These are phyloP conservation scores for Cydonia oblonga DNA, from an alignment of 331 rosid genomes.

Conservation along the genomic window DNA sequence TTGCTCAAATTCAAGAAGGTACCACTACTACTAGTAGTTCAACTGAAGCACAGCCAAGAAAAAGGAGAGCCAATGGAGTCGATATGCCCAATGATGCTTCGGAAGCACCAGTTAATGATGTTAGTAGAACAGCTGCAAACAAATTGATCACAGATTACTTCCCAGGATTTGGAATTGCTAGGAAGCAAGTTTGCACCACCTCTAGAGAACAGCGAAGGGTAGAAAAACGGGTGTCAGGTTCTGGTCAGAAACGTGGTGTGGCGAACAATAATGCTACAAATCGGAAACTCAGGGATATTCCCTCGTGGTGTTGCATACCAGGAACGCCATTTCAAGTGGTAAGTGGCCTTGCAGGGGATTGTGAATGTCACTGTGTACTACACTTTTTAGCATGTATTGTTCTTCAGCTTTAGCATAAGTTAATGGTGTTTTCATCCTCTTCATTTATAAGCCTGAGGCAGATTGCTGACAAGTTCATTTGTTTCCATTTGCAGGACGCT, in stretches of 20 bases:
- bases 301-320: constrained; percentile 70
- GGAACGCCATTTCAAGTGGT: constrained; percentile 96
- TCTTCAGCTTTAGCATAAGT: constrained; percentile 1
- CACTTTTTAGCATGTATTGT: not conserved
- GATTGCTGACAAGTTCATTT: constrained; percentile 15
- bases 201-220: constrained; percentile 21
- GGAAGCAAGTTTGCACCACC: constrained; percentile 34
- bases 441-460: not conserved
- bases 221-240: constrained; percentile 19
- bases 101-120: constrained; percentile 28
- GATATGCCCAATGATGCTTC: constrained; percentile 26
- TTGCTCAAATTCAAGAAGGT: constrained; percentile 53
- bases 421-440: not conserved
- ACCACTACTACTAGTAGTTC: constrained; percentile 9
- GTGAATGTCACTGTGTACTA: no score
- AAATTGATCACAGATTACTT: constrained; percentile 84
- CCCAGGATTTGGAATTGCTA: constrained; percentile 39
- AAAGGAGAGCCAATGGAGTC: constrained; percentile 25
- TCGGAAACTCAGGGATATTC: constrained; percentile 54
- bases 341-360: constrained; percentile 16
- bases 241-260: constrained; percentile 29
- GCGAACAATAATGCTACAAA: constrained; percentile 25
- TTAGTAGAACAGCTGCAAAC: constrained; percentile 41
- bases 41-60: constrained; percentile 26
- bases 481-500: constrained; percentile 61